A percentile compares a stretch with the other conserved stretches of the same genome.
Conservation (phyloP, 306 rosid species). For the Ammopiptanthus mongolicus region DNA sequence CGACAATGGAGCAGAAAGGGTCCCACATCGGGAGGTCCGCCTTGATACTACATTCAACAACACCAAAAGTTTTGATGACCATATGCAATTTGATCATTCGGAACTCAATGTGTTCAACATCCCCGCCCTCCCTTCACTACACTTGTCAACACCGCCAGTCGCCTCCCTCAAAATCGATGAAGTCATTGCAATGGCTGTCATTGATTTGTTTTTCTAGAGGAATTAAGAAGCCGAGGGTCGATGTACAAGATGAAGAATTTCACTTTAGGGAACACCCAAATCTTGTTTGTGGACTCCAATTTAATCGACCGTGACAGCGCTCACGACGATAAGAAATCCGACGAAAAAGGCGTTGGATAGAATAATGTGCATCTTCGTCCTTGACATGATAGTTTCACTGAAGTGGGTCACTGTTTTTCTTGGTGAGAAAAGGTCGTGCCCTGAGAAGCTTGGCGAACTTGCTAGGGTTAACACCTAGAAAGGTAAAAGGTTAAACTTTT, state of each 20-base stretch:
- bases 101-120: too few relatives aligned
- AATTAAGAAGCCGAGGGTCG: conserved; percentile 18
- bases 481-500: too few relatives aligned
- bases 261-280: conserved; percentile 24
- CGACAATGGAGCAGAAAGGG: too few relatives aligned
- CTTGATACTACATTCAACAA: too few relatives aligned
- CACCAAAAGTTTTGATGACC: too few relatives aligned
- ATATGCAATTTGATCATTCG: too few relatives aligned
- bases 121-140: too few relatives aligned
- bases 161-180: background rate
- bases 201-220: background rate
- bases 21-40: too few relatives aligned
- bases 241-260: conserved; percentile 4
- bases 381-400: conserved; percentile 39
- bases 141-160: too few relatives aligned
- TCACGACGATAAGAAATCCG: background rate
- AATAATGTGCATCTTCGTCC: conserved; percentile 28
- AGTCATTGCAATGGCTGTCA: conserved; percentile 16
- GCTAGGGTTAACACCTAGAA: conserved; percentile 47
- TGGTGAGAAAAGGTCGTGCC: conserved; percentile 38
- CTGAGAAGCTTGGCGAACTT: conserved; percentile 62
- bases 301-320: conserved; percentile 34
- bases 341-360: conserved; percentile 13
- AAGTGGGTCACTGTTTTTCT: conserved; percentile 16
- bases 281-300: conserved; percentile 54